phyloP scores from a whole-genome alignment of 805 yeast genomes.

The Kazachstania taianensis region DNA sequence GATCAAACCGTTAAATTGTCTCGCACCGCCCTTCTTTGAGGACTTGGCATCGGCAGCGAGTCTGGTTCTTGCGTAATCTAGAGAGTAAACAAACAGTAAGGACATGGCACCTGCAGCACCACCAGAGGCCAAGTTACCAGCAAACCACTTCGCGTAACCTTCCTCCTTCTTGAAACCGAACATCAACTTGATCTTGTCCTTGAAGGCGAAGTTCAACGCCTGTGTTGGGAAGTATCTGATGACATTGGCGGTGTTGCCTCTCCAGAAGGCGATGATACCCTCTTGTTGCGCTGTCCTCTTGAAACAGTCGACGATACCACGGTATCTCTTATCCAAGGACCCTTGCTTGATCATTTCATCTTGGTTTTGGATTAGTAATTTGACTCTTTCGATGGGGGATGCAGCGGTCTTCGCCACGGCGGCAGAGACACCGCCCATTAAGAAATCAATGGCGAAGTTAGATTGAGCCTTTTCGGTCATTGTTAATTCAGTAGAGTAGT shows the following conservation, averaged over 20 bases:
- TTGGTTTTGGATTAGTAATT: constrained; percentile 92
- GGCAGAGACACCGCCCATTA: constrained; percentile 96
- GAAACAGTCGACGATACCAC: constrained; percentile 91
- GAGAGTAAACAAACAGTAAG: constrained; percentile 83
- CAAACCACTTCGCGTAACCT: constrained; percentile 83
- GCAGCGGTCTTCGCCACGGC: constrained; percentile 97
- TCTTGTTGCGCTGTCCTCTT: constrained; percentile 87
- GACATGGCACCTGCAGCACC: constrained; percentile 97
- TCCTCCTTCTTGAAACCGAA: constrained; percentile 96
- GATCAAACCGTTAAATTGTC: constrained; percentile 94
- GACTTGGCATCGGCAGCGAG: constrained; percentile 88
- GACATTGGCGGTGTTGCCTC: constrained; percentile 99
- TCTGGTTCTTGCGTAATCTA: constrained; percentile 96
- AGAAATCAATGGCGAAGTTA: constrained; percentile 53
- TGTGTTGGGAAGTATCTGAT: constrained; percentile 99
- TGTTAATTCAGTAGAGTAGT: not conserved
- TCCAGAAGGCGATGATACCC: constrained; percentile 92
- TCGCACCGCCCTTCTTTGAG: constrained; percentile 58
- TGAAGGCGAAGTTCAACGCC: constrained; percentile 97
- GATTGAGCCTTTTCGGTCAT: constrained; percentile 29
- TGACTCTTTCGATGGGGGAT: constrained; percentile 96
- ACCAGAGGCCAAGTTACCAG: constrained; percentile 95
- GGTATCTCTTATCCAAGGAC: constrained; percentile 76
- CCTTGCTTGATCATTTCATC: constrained; percentile 98
- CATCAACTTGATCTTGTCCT: constrained; percentile 90